Conservation (phyloP, 2,329 filamentous ascomycete genomes). For the Epichloe hybrida region DNA sequence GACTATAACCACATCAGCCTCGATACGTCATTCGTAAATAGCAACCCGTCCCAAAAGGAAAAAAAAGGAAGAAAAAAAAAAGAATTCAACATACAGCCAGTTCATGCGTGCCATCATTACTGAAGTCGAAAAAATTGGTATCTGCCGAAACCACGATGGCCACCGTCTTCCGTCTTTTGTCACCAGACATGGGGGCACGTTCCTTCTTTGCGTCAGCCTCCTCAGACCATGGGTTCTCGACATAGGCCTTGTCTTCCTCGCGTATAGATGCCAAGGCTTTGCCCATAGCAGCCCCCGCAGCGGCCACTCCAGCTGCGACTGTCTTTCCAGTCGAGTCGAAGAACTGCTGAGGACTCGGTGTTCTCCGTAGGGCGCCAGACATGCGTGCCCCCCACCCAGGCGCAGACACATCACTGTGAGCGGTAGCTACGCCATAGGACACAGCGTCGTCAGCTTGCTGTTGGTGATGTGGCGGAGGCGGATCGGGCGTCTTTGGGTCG, state of each 20-base stretch:
- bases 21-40: neutral
- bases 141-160: constrained; percentile 81
- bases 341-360: constrained; percentile 78
- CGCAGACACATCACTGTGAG: constrained; percentile 18
- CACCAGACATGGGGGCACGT: constrained; percentile 21
- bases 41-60: too few species aligned
- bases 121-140: constrained; percentile 41
- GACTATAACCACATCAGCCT: constrained; percentile 36
- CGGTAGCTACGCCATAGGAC: constrained; percentile 25
- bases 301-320: constrained; percentile 68
- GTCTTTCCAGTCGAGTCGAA: constrained; percentile 72
- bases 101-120: constrained; percentile 52
- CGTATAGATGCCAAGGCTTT: constrained; percentile 71
- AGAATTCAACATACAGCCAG: constrained; percentile 56
- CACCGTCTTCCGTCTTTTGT: constrained; percentile 59
- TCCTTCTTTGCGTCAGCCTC: constrained; percentile 60
- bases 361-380: constrained; percentile 67
- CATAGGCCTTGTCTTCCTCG: constrained; percentile 72
- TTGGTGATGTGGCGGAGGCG: constrained; percentile 19
- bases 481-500: constrained; percentile 17
- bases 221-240: constrained; percentile 84
- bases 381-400: constrained; percentile 59
- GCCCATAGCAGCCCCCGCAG: constrained; percentile 69
- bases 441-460: constrained; percentile 18
- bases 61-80: too few species aligned